phyloP scores from a whole-genome alignment of 192 early-diverging fungal genomes.

The Dissophora globulifera region DNA sequence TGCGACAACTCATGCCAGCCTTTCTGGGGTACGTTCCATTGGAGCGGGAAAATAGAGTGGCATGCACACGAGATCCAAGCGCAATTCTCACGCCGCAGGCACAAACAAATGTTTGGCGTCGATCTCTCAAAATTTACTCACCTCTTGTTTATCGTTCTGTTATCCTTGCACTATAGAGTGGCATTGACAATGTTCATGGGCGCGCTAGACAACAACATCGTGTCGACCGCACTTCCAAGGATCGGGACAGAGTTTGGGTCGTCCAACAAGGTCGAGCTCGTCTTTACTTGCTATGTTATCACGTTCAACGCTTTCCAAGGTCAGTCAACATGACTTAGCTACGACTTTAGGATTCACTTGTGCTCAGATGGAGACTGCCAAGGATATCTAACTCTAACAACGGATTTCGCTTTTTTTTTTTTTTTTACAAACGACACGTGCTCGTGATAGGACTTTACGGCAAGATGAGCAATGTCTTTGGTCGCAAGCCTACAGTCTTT shows the following conservation, averaged over 20 bases:
- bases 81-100: no score
- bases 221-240: constrained; percentile 68
- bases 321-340: no score
- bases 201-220: constrained; percentile 69
- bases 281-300: constrained; percentile 51
- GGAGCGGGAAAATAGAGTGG: no score
- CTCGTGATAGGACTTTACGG: constrained; percentile 44
- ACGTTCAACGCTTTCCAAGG: constrained; percentile 48
- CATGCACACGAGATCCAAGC: no score
- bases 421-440: background rate
- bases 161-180: constrained; percentile 4
- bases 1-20: constrained; percentile 37
- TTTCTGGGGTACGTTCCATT: constrained; percentile 26
- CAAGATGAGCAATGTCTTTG: constrained; percentile 54
- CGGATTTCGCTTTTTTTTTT: background rate
- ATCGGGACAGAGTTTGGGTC: constrained; percentile 56
- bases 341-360: no score
- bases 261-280: constrained; percentile 47
- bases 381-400: no score
- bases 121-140: no score
- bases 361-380: no score
- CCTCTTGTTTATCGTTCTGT: background rate
- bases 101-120: no score
- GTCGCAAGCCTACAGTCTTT: constrained; percentile 48
- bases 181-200: constrained; percentile 68